These are phyloP conservation scores for Volutella citrinella DNA, from an alignment of 2,329 filamentous ascomycete genomes.

Conservation along the genomic window DNA sequence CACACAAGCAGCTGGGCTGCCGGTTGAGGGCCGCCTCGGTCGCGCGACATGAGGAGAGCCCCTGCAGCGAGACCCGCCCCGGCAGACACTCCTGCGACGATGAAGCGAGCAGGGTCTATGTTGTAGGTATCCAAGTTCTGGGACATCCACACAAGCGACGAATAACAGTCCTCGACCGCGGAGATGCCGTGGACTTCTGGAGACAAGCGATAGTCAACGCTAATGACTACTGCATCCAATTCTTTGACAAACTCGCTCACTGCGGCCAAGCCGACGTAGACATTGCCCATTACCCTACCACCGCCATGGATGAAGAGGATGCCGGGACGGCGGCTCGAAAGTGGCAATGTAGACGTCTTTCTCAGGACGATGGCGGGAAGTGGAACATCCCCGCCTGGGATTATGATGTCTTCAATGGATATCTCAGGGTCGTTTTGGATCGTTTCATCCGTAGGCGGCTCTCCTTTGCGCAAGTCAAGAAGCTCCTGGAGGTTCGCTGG, in stretches of 20 bases:
- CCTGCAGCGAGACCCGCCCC: constrained; percentile 11
- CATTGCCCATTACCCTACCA: constrained; percentile 8
- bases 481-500: constrained; percentile 1
- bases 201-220: constrained; percentile 5
- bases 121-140: neutral
- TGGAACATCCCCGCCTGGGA: neutral
- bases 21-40: constrained; percentile 3
- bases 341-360: too few relatives aligned
- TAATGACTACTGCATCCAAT: constrained; percentile 7
- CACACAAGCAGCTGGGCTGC: constrained; percentile 10
- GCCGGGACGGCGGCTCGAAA: too few relatives aligned
- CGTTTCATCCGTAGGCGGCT: constrained; percentile 3
- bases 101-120: constrained; percentile 5
- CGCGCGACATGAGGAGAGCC: constrained; percentile 1
- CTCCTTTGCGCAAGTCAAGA: constrained; percentile 2
- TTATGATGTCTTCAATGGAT: neutral
- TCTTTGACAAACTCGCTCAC: constrained; percentile 6
- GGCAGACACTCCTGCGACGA: constrained; percentile 8
- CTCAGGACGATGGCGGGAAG: constrained; percentile 1
- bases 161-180: constrained; percentile 7
- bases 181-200: constrained; percentile 4
- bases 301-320: constrained; percentile 10
- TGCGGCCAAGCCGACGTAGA: constrained; percentile 2
- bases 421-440: constrained; percentile 6
- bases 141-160: constrained; percentile 3